A percentile compares a stretch with the other conserved stretches of the same genome.
These are phyloP conservation scores for Sequoia sempervirens DNA, from an alignment of 75 land plant species.

Conservation along the genomic window DNA sequence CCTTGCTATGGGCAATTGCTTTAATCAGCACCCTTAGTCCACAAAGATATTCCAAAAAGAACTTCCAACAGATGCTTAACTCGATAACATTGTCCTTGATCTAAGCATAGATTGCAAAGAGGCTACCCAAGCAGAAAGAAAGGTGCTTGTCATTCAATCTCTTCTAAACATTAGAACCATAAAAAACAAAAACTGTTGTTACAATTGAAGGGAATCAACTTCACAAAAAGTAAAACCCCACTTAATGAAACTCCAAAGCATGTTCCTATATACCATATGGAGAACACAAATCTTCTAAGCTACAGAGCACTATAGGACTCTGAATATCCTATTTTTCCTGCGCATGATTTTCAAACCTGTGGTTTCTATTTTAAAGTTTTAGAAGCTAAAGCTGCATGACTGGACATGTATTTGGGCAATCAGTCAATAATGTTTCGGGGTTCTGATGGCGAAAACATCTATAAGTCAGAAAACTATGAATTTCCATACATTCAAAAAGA, in stretches of 20 bases:
- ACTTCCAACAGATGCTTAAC: neutral
- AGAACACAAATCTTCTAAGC: neutral
- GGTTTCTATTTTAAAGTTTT: neutral
- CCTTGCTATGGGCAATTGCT: neutral
- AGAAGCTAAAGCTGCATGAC: neutral
- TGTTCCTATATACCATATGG: neutral
- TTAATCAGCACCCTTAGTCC: neutral
- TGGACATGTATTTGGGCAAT: neutral
- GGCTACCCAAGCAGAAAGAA: neutral
- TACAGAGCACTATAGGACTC: neutral
- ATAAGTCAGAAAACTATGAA: neutral
- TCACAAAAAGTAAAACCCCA: neutral
- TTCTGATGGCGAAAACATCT: neutral
- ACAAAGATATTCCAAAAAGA: neutral
- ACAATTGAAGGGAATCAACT: neutral
- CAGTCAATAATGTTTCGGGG: neutral
- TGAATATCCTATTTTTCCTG: neutral
- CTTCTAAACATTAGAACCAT: neutral
- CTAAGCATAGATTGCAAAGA: neutral
- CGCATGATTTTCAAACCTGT: neutral
- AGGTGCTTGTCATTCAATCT: neutral
- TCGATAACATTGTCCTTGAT: neutral
- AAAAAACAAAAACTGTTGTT: neutral
- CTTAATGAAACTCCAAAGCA: neutral
- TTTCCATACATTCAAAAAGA: neutral